Evolutionary conservation across 1,139 yeast genomes (phyloP).

Genomic region (Saccharomyces hybrid): DNA sequence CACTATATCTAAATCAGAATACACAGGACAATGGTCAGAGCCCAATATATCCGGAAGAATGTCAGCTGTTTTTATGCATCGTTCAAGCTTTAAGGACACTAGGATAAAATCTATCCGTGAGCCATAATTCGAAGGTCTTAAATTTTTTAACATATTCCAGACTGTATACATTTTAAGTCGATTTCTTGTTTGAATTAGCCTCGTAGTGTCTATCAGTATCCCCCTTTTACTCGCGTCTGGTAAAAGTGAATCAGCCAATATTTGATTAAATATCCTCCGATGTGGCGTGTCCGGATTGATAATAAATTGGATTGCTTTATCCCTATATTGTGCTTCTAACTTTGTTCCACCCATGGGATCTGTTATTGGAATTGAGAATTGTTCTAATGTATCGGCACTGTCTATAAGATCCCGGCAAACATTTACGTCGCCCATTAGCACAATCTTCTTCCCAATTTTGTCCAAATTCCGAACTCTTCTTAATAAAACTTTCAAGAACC

Average conservation of each 20-base stretch:
- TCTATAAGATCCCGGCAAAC: conserved; percentile 75
- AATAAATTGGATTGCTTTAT: conserved; percentile 38
- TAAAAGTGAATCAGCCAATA: conserved; percentile 30
- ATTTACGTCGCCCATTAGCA: conserved; percentile 84
- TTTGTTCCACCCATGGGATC: conserved; percentile 24
- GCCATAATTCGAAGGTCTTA: conserved; percentile 81
- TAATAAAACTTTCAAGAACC: conserved; percentile 52
- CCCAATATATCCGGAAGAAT: conserved; percentile 69
- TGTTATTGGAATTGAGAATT: conserved; percentile 23
- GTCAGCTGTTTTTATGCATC: conserved; percentile 42
- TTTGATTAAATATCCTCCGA: conserved; percentile 38
- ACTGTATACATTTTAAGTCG: conserved; percentile 72
- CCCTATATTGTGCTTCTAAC: conserved; percentile 40
- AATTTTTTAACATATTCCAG: conserved; percentile 77
- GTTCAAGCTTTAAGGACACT: conserved; percentile 36
- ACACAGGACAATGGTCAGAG: conserved; percentile 93
- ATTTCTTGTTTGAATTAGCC: conserved; percentile 47
- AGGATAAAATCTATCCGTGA: conserved; percentile 79
- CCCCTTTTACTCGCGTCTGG: conserved; percentile 31
- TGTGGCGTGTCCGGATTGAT: conserved; percentile 37
- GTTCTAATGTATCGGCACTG: conserved; percentile 61
- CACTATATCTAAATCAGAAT: conserved; percentile 48
- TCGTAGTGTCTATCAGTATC: conserved; percentile 56
- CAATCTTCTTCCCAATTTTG: conserved; percentile 52
- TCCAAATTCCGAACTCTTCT: conserved; percentile 51